Evolutionary conservation across 2,329 filamentous ascomycete genomes (phyloP).

Genomic region (Colletotrichum lupini): DNA sequence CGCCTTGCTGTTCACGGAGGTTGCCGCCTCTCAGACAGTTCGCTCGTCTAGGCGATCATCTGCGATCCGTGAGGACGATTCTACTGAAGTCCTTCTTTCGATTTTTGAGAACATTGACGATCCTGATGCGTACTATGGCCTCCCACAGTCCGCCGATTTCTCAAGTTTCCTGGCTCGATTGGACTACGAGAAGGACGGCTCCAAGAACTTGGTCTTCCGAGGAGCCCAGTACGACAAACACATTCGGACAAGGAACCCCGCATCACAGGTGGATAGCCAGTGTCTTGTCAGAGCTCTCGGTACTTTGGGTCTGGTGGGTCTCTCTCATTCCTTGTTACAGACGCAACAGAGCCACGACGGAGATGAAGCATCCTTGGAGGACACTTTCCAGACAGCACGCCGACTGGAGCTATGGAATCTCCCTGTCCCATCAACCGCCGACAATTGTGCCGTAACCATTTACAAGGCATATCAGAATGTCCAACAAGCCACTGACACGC

Average conservation of each 20-base stretch:
- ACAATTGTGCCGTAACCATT: constrained; percentile 74
- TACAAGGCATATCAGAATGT: constrained; percentile 87
- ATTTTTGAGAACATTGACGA: constrained; percentile 96
- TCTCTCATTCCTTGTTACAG: constrained; percentile 84
- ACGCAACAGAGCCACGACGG: constrained; percentile 71
- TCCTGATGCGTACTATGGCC: constrained; percentile 94
- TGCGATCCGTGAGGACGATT: constrained; percentile 60
- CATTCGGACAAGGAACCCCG: constrained; percentile 70
- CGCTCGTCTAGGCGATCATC: constrained; percentile 76
- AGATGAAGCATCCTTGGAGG: constrained; percentile 71
- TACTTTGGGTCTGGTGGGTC: constrained; percentile 83
- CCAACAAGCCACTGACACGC: constrained; percentile 70
- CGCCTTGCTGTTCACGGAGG: constrained; percentile 85
- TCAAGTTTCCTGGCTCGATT: constrained; percentile 82
- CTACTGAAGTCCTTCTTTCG: constrained; percentile 76
- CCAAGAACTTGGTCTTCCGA: constrained; percentile 89
- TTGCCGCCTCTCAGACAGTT: constrained; percentile 67
- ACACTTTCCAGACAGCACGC: constrained; percentile 82
- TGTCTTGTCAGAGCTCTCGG: constrained; percentile 83
- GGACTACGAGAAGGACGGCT: constrained; percentile 89
- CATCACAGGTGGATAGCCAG: constrained; percentile 69
- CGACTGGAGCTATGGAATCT: constrained; percentile 94
- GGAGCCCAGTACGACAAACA: constrained; percentile 92
- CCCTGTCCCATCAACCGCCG: constrained; percentile 72
- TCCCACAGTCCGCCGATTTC: constrained; percentile 82